Evolutionary conservation across 2,329 filamentous ascomycete genomes (phyloP).

Genomic region (Botrytis porri): DNA sequence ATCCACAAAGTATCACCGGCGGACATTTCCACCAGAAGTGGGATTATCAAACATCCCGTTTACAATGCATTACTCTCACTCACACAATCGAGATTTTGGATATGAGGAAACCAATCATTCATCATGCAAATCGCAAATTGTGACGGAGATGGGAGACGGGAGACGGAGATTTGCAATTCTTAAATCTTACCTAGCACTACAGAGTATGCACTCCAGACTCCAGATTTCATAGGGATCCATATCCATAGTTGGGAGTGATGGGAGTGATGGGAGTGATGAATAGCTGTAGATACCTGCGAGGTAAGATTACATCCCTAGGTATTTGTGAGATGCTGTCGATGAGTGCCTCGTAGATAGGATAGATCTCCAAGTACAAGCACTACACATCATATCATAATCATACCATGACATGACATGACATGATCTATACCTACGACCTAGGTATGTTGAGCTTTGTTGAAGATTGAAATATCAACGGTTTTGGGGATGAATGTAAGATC

Average conservation of each 20-base stretch:
- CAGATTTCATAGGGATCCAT: background rate
- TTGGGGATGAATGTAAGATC: background rate
- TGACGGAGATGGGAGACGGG: background rate
- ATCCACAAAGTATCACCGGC: background rate
- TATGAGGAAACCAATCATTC: background rate
- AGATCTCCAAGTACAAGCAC: background rate
- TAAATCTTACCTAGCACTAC: background rate
- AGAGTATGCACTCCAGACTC: background rate
- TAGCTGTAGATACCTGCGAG: background rate
- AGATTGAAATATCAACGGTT: no score
- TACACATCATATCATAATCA: background rate
- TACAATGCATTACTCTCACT: background rate
- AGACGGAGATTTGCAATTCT: background rate
- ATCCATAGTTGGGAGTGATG: background rate
- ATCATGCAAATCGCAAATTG: background rate
- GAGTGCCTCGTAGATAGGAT: background rate
- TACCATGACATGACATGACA: background rate
- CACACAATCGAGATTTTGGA: background rate
- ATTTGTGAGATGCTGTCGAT: background rate
- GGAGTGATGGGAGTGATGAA: background rate
- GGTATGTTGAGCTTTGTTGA: background rate
- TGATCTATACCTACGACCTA: no score
- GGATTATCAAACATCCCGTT: background rate
- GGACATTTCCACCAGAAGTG: background rate
- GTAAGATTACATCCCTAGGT: background rate